Base-by-base conservation (phyloP, 2,329 filamentous ascomycete genomes). In the Helotiales sp. region DNA sequence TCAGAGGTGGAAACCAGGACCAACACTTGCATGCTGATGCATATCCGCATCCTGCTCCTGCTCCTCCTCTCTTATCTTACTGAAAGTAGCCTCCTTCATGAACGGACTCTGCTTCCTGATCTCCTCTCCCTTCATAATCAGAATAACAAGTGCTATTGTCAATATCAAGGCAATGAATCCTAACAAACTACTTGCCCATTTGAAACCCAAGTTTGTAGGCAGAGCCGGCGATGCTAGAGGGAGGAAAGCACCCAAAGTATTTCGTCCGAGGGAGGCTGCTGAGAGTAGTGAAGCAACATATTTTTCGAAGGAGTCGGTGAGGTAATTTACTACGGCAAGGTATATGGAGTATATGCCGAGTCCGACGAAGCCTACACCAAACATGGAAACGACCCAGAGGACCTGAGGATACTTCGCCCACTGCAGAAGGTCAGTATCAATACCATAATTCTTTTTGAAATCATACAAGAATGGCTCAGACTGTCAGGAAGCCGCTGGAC, bases 211-310 rank as follows among this genome's bases (percentile, higher is more conserved):
- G 1, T 70, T 74, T 17, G 70, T 58, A 13, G 71, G 74, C 24
- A 57, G 33, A 8, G 22, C 33, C 19, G 54, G 52, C 2, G 72
- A 71, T 0, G 76, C 76, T 0, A 79, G 68, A 0, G 77, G 76
- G 5, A 79, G 54, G 33, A 77, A 78, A 0, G 76, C 76, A n/a
- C 73, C 76, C 25, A 79, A 77, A 0, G 64, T 58, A 50, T 77
- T 78, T 1, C 75, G 68, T 0, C 75, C 73, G 3, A 79, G 61
- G 0, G 73, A 74, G 0, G 73, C 74, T 0, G 75, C 81, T 1
- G 82, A 82, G 67, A 86, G 84, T n/a, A 85, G 72, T 46, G 76
- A 80, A 29, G 83, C 82, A 0, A 81, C 81, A 67, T 84, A 83
- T 63, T 74, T 72, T 4, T 79, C 80, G 62, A 83, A 83, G 54